Evolutionary conservation across 2,329 filamentous ascomycete species (phyloP).

Genomic region (Zalaria obscura): DNA sequence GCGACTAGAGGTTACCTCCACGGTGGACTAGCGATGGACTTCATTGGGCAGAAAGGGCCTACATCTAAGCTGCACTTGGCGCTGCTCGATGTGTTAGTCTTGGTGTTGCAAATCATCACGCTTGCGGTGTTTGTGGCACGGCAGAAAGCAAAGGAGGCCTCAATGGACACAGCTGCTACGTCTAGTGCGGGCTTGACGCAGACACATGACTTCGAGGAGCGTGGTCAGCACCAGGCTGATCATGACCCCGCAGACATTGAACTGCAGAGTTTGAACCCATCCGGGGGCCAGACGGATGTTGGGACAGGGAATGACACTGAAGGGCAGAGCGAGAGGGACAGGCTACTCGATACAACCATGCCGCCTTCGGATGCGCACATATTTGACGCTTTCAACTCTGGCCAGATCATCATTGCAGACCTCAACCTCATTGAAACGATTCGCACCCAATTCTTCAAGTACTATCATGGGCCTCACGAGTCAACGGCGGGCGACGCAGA

Average conservation of each 20-base stretch:
- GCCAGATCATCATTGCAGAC: constrained; percentile 31
- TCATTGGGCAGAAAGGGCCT: constrained; percentile 47
- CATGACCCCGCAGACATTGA: constrained; percentile 24
- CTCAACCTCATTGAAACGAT: constrained; percentile 27
- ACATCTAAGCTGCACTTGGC: constrained; percentile 38
- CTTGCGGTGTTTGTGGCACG: constrained; percentile 39
- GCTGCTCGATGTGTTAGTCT: constrained; percentile 37
- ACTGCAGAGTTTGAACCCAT: constrained; percentile 20
- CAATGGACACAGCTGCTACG: constrained; percentile 12
- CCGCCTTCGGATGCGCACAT: constrained; percentile 17
- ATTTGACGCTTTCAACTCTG: constrained; percentile 31
- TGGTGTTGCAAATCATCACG: constrained; percentile 43
- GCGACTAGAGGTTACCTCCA: constrained; percentile 41
- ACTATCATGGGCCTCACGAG: constrained; percentile 15
- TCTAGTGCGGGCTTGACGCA: constrained; percentile 22
- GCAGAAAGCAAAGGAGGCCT: constrained; percentile 29
- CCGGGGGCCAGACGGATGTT: constrained; percentile 2
- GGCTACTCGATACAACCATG: constrained; percentile 7
- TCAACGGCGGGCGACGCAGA: constrained; percentile 2
- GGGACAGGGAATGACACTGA: constrained; percentile 3
- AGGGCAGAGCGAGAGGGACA: constrained; percentile 3
- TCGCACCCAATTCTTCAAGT: constrained; percentile 25
- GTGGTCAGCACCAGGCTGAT: constrained; percentile 25
- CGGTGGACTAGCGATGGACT: constrained; percentile 49
- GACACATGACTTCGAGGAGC: constrained; percentile 46